Evolutionary conservation across 139 green algal genomes (phyloP).

Genomic region (Micractinium sp.): DNA sequence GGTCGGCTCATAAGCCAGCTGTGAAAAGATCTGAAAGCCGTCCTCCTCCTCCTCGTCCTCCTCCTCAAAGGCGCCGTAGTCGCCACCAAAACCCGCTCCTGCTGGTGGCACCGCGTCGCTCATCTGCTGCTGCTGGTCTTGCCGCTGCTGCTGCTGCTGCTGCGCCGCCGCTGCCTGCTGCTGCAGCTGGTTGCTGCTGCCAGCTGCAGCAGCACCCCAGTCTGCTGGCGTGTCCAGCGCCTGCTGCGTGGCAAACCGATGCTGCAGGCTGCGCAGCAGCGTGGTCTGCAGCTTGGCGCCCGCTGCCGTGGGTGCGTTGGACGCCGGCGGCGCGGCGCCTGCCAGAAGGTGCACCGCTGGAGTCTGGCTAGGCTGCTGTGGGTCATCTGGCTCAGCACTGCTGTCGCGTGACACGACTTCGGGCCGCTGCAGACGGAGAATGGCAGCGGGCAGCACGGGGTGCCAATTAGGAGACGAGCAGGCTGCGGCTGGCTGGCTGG

Average conservation of each 20-base stretch:
- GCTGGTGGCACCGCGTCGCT: not conserved
- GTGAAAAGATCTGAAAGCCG: conserved; percentile 44
- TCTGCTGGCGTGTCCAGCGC: conserved; percentile 33
- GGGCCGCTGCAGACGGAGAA: not conserved
- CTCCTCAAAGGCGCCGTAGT: not conserved
- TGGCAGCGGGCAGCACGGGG: not conserved
- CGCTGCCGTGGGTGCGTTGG: not conserved
- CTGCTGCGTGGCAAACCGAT: conserved; percentile 42
- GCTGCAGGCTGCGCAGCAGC: conserved; percentile 47
- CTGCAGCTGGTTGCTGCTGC: not conserved
- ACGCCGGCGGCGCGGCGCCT: not conserved
- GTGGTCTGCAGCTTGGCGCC: conserved; percentile 24
- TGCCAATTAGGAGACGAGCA: not conserved
- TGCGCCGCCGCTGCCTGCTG: not conserved
- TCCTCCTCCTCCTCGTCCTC: conserved; percentile 39
- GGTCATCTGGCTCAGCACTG: conserved; percentile 22
- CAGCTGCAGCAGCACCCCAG: not conserved
- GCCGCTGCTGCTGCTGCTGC: not conserved
- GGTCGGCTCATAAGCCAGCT: conserved; percentile 46
- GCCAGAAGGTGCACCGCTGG: not conserved
- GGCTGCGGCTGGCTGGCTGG: not conserved
- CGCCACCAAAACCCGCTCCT: not conserved
- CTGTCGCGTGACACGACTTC: conserved; percentile 3
- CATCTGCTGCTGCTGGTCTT: not conserved
- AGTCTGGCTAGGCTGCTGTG: conserved; percentile 19